Evolutionary conservation across 192 early-diverging fungal genomes (phyloP).

Genomic region (Mortierella antarctica): DNA sequence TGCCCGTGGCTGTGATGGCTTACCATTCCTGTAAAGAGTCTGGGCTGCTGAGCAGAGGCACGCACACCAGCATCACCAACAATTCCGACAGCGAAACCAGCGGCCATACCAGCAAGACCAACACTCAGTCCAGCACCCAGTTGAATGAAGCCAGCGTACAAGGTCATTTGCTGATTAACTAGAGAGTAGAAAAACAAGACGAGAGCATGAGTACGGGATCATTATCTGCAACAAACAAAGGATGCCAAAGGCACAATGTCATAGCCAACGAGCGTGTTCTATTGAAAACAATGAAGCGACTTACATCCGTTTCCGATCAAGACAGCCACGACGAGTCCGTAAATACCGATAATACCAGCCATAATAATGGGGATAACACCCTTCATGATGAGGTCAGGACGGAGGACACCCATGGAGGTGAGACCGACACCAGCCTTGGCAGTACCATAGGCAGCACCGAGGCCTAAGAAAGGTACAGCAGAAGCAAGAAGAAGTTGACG

Average conservation of each 20-base stretch:
- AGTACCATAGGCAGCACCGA: slow-evolving; percentile 94
- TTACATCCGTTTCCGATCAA: slow-evolving; percentile 85
- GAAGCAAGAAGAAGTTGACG: background rate
- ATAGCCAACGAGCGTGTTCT: background rate
- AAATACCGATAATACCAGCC: slow-evolving; percentile 99
- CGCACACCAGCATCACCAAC: slow-evolving; percentile 92
- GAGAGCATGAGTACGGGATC: slow-evolving; percentile 10
- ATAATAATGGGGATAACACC: slow-evolving; percentile 94
- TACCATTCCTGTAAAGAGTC: slow-evolving; percentile 87
- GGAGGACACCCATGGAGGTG: slow-evolving; percentile 86
- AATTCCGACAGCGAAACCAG: slow-evolving; percentile 92
- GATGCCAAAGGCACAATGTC: slow-evolving; percentile 9
- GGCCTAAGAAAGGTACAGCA: slow-evolving; percentile 60
- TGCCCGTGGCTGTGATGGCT: background rate
- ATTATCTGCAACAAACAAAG: slow-evolving; percentile 50
- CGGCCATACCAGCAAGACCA: slow-evolving; percentile 86
- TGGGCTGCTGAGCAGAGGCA: slow-evolving; percentile 81
- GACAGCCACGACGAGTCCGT: slow-evolving; percentile 97
- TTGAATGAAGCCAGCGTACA: slow-evolving; percentile 84
- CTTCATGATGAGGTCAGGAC: slow-evolving; percentile 90
- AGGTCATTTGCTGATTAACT: slow-evolving; percentile 65
- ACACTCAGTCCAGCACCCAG: slow-evolving; percentile 84
- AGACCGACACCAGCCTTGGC: slow-evolving; percentile 93
- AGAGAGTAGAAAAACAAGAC: background rate
- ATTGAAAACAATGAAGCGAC: slow-evolving; percentile 28